Conservation (phyloP, 257 asterid species). For the Ilex asprella region DNA sequence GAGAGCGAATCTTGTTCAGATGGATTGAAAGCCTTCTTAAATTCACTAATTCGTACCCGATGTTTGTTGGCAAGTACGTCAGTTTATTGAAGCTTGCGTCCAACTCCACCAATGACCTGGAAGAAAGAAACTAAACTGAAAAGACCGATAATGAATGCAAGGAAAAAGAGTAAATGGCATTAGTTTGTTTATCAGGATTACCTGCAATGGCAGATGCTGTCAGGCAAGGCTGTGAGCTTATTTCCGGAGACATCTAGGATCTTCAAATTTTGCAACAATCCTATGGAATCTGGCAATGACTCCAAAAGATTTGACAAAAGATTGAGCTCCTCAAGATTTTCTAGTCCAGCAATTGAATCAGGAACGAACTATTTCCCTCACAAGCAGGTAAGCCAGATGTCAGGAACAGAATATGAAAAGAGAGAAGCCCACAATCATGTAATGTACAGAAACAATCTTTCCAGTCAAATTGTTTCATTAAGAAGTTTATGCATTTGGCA, state of each 20-base stretch:
- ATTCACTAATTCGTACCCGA: slow-evolving; percentile 50
- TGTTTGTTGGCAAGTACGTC: slow-evolving; percentile 43
- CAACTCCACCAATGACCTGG: slow-evolving; percentile 53
- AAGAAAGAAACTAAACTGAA: background rate
- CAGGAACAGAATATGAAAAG: background rate
- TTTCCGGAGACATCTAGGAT: slow-evolving; percentile 45
- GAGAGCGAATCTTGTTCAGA: slow-evolving; percentile 45
- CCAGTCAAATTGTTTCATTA: too few species aligned
- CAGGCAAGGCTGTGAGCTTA: slow-evolving; percentile 53
- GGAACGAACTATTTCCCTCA: slow-evolving; percentile 39
- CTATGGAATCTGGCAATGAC: slow-evolving; percentile 52
- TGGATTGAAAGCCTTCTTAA: slow-evolving; percentile 37
- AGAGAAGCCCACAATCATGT: background rate
- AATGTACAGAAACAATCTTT: too few species aligned
- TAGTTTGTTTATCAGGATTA: slow-evolving; percentile 10
- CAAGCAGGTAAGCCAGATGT: background rate
- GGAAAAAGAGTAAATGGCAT: background rate
- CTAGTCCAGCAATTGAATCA: slow-evolving; percentile 49
- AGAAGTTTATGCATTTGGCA: too few species aligned
- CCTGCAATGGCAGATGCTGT: slow-evolving; percentile 63
- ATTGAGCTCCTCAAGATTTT: slow-evolving; percentile 49
- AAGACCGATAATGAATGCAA: background rate
- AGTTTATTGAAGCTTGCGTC: slow-evolving; percentile 62
- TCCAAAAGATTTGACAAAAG: slow-evolving; percentile 47
- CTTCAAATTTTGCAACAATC: slow-evolving; percentile 46